These are phyloP conservation scores for Mycosphaerella sp. DNA, from an alignment of 2,329 filamentous ascomycete genomes.

Conservation along the genomic window DNA sequence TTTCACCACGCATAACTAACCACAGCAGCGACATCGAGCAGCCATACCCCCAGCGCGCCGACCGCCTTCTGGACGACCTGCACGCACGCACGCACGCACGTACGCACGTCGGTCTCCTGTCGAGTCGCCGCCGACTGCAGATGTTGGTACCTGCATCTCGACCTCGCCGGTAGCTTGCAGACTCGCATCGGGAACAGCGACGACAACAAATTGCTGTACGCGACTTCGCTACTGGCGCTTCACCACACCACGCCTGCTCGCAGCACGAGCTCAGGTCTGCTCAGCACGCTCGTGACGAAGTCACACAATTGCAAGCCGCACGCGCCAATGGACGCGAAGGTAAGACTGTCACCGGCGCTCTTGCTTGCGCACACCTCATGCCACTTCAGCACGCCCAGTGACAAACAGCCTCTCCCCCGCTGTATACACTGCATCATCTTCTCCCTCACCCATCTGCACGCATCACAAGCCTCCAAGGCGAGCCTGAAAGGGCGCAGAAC, in stretches of 20 bases:
- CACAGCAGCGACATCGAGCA: conserved; percentile 2
- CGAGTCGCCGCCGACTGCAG: neutral
- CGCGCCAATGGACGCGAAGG: conserved; percentile 28
- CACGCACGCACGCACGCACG: neutral
- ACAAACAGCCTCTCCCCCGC: neutral
- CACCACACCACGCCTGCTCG: neutral
- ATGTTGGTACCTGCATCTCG: conserved; percentile 1
- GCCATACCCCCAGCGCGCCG: conserved; percentile 4
- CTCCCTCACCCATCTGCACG: neutral
- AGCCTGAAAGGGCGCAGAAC: neutral
- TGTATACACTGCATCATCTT: neutral
- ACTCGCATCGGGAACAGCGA: neutral
- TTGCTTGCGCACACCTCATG: no score
- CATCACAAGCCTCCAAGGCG: neutral
- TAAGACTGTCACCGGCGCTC: conserved; percentile 14
- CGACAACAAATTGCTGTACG: neutral
- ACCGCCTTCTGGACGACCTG: neutral
- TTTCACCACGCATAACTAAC: neutral
- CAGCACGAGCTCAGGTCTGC: neutral
- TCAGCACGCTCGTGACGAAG: neutral
- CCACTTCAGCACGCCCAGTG: neutral
- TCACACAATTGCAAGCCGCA: neutral
- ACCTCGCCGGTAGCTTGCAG: conserved; percentile 4
- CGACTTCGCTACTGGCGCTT: neutral
- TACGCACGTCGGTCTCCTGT: no score